A percentile compares a stretch with the other conserved stretches of the same genome.
Evolutionary conservation across 768 basidiomycete genomes (phyloP).

Genomic region (Albatrellus ellisii): DNA sequence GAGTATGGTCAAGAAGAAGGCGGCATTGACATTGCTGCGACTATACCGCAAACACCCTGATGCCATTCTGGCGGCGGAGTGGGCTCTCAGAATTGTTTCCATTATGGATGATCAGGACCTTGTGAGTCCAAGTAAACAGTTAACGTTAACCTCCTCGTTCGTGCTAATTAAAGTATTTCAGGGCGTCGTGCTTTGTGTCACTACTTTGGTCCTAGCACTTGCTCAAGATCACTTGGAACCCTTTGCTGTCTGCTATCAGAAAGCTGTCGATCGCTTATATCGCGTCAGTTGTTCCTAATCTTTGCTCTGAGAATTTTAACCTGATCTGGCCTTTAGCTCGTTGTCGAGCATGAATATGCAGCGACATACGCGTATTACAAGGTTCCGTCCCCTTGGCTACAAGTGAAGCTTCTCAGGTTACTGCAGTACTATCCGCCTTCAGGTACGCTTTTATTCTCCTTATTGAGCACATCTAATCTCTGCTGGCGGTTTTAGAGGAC

Average conservation of each 20-base stretch:
- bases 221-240: slow-evolving; percentile 91
- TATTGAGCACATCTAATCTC: background rate
- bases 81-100: slow-evolving; percentile 89
- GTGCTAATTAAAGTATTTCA: slow-evolving; percentile 17
- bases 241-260: slow-evolving; percentile 85
- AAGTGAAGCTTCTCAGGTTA: slow-evolving; percentile 87
- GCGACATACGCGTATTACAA: slow-evolving; percentile 94
- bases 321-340: slow-evolving; percentile 36
- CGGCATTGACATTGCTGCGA: slow-evolving; percentile 83
- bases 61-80: slow-evolving; percentile 86
- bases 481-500: slow-evolving; percentile 47
- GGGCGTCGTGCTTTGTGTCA: slow-evolving; percentile 93
- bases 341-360: slow-evolving; percentile 83
- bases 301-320: background rate
- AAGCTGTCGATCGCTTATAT: slow-evolving; percentile 82
- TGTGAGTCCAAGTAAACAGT: slow-evolving; percentile 25
- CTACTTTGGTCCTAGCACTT: slow-evolving; percentile 85
- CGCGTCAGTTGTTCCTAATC: slow-evolving; percentile 34
- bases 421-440: slow-evolving; percentile 95
- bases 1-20: slow-evolving; percentile 97
- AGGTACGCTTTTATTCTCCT: slow-evolving; percentile 34
- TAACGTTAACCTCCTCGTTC: background rate
- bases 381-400: slow-evolving; percentile 94
- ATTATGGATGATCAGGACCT: slow-evolving; percentile 92
- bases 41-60: slow-evolving; percentile 94